These are phyloP conservation scores for Penicillium capsulatum DNA, from an alignment of 2,329 filamentous ascomycete species.

Conservation along the genomic window DNA sequence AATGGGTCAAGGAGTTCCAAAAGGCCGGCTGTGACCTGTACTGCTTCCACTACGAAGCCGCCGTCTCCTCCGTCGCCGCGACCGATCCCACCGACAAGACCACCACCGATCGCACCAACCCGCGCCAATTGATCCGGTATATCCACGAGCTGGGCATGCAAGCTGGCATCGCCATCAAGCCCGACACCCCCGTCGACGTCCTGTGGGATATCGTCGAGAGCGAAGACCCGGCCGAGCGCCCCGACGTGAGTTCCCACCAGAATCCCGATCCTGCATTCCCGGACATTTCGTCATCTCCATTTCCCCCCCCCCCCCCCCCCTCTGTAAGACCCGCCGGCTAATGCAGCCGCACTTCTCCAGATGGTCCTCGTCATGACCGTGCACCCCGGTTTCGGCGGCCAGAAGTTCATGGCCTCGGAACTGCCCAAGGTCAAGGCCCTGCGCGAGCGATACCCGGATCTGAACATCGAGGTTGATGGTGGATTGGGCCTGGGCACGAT, in stretches of 20 bases:
- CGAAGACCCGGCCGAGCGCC: constrained; percentile 66
- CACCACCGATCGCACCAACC: constrained; percentile 67
- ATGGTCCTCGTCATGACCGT: constrained; percentile 99
- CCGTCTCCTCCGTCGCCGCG: constrained; percentile 74
- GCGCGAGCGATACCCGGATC: constrained; percentile 75
- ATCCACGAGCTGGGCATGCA: constrained; percentile 86
- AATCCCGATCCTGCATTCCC: neutral
- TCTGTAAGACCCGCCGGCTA: too few relatives aligned
- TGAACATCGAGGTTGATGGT: constrained; percentile 97
- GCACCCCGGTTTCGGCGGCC: constrained; percentile 92
- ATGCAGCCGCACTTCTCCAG: constrained; percentile 44
- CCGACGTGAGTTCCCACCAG: constrained; percentile 65
- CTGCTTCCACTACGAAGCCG: constrained; percentile 99
- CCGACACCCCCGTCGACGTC: constrained; percentile 83
- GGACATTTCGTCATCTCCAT: too few relatives aligned
- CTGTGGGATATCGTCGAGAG: constrained; percentile 84
- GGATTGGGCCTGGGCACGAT: constrained; percentile 85
- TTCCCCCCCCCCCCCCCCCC: too few relatives aligned
- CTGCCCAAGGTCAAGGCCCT: constrained; percentile 88
- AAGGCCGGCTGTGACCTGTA: constrained; percentile 96
- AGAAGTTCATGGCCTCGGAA: constrained; percentile 97
- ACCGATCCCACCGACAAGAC: constrained; percentile 68
- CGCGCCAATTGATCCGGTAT: constrained; percentile 79
- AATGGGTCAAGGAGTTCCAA: constrained; percentile 95
- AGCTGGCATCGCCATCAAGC: constrained; percentile 94